These are phyloP conservation scores for Entamoeba moshkovskii DNA, from an alignment of 208 protist species.

Conservation along the genomic window DNA sequence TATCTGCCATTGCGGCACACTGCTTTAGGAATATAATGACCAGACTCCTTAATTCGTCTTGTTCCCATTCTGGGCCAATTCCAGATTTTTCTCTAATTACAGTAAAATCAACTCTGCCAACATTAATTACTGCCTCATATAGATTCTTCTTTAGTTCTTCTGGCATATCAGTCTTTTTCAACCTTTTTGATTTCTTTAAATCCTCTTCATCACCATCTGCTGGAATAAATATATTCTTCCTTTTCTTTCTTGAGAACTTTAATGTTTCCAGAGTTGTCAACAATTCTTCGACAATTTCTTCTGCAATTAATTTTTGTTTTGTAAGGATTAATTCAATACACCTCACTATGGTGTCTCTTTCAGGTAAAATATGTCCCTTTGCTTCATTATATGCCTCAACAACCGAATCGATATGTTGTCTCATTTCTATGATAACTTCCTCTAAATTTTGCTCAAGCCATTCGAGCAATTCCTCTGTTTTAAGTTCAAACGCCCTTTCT, in stretches of 20 bases:
- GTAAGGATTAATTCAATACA: not conserved
- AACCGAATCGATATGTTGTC: not conserved
- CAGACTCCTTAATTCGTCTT: not conserved
- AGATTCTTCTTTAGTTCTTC: not conserved
- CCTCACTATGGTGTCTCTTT: not conserved
- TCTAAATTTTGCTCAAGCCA: not conserved
- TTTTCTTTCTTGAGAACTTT: slow-evolving; percentile 1
- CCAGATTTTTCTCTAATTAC: not conserved
- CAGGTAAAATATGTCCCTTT: not conserved
- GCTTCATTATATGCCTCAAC: not conserved
- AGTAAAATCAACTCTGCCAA: not conserved
- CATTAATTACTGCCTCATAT: not conserved
- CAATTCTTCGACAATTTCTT: not conserved
- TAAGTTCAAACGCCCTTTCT: not conserved
- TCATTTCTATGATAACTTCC: not conserved
- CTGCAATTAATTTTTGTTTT: not conserved
- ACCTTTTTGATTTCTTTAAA: not conserved
- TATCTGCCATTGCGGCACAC: not conserved
- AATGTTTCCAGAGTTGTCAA: not conserved
- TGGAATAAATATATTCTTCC: not conserved
- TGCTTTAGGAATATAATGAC: not conserved
- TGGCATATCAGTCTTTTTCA: not conserved
- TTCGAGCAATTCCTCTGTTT: not conserved
- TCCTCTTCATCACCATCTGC: not conserved
- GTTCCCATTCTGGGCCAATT: not conserved